These are phyloP conservation scores for Podospora comata DNA, from an alignment of 495 filamentous ascomycete genomes.

Conservation along the genomic window DNA sequence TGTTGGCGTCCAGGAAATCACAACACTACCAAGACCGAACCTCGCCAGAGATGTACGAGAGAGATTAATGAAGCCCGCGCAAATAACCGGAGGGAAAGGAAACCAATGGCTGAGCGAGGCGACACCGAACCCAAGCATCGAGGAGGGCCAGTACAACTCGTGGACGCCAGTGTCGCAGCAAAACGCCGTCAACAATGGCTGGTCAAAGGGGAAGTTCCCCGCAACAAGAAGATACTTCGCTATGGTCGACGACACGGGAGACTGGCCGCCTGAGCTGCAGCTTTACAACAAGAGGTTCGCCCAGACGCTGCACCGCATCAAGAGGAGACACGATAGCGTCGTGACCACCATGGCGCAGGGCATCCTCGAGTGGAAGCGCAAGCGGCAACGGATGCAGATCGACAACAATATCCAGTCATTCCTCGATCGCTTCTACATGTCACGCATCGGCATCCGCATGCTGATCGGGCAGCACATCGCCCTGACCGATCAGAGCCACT, in stretches of 20 bases:
- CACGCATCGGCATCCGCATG: constrained; percentile 99
- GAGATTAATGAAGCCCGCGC: constrained; percentile 70
- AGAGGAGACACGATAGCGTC: constrained; percentile 92
- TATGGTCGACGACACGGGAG: constrained; percentile 77
- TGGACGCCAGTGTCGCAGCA: constrained; percentile 46
- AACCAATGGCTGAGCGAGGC: constrained; percentile 69
- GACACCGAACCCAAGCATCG: constrained; percentile 84
- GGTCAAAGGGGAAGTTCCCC: constrained; percentile 48
- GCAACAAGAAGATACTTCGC: constrained; percentile 78
- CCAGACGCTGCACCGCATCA: constrained; percentile 82
- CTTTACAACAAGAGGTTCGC: constrained; percentile 92
- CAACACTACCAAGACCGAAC: constrained; percentile 70
- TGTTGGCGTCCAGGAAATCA: constrained; percentile 69
- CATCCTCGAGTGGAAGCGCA: constrained; percentile 96
- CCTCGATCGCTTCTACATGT: constrained; percentile 99
- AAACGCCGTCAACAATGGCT: constrained; percentile 43
- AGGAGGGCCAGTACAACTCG: constrained; percentile 81
- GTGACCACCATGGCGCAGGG: constrained; percentile 95
- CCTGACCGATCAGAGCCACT: constrained; percentile 84
- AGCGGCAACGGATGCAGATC: constrained; percentile 95
- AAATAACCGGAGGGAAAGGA: constrained; percentile 48
- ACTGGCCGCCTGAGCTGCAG: constrained; percentile 93
- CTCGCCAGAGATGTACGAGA: constrained; percentile 75
- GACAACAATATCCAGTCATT: constrained; percentile 95
- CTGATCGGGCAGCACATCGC: constrained; percentile 97